Conservation (phyloP, 2,329 filamentous ascomycete species). For the Golovinomyces cichoracearum region DNA sequence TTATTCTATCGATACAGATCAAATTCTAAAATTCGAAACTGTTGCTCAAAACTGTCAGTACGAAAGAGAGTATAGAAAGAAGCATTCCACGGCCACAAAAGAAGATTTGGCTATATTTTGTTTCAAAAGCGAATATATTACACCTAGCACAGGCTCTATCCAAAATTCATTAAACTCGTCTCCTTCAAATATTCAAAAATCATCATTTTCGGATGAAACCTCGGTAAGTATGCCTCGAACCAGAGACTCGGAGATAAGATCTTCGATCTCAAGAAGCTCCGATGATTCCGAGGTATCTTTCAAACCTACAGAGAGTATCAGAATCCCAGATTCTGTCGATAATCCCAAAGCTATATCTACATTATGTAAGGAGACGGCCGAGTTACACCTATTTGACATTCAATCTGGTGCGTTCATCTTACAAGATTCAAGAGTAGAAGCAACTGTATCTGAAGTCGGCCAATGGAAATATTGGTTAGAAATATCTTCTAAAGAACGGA, state of each 20-base stretch:
- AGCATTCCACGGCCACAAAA: conserved; percentile 53
- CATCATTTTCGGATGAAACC: background rate
- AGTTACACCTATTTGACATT: conserved; percentile 87
- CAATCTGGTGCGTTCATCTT: conserved; percentile 54
- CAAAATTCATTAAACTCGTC: conserved; percentile 26
- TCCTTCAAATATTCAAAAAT: conserved; percentile 7
- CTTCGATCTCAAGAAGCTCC: conserved; percentile 5
- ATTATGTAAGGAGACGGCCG: conserved; percentile 48
- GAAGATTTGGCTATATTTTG: conserved; percentile 60
- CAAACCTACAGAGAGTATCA: conserved; percentile 23
- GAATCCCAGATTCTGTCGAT: conserved; percentile 31
- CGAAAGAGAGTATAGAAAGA: conserved; percentile 77
- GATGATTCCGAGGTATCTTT: conserved; percentile 7
- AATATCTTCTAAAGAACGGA: conserved; percentile 45
- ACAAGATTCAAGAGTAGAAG: conserved; percentile 32
- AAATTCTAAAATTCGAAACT: conserved; percentile 56
- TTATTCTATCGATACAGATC: conserved; percentile 36
- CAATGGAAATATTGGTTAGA: conserved; percentile 93
- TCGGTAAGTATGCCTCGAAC: background rate
- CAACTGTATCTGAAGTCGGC: conserved; percentile 62
- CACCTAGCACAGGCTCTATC: conserved; percentile 33
- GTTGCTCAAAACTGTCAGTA: conserved; percentile 85
- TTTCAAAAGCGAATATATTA: conserved; percentile 39
- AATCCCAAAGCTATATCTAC: conserved; percentile 46
- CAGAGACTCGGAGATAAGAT: conserved; percentile 16